Evolutionary conservation across 2,329 filamentous ascomycete species (phyloP).

Genomic region (Graphilbum sp.): DNA sequence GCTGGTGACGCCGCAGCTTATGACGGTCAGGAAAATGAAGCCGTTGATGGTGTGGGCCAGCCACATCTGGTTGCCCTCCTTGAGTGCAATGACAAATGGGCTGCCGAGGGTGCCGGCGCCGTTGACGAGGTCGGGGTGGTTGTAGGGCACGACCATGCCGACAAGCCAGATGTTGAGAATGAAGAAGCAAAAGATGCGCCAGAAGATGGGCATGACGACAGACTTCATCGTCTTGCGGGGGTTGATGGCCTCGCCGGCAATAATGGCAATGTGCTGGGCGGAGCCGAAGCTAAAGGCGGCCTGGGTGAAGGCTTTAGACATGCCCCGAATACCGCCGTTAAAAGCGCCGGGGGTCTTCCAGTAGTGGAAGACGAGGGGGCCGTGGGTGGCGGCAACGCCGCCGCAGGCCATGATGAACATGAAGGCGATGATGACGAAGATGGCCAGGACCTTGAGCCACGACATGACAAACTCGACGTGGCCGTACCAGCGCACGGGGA

Average conservation of each 20-base stretch:
- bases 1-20: slow-evolving; percentile 32
- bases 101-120: slow-evolving; percentile 41
- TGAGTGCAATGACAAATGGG: slow-evolving; percentile 44
- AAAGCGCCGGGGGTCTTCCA: slow-evolving; percentile 21
- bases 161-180: slow-evolving; percentile 51
- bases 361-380: slow-evolving; percentile 5
- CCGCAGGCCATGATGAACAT: slow-evolving; percentile 32
- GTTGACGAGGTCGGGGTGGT: slow-evolving; percentile 33
- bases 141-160: slow-evolving; percentile 50
- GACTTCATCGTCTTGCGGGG: slow-evolving; percentile 54
- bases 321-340: slow-evolving; percentile 22
- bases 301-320: slow-evolving; percentile 22
- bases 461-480: slow-evolving; percentile 7
- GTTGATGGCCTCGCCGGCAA: slow-evolving; percentile 60
- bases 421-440: slow-evolving; percentile 31
- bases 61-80: slow-evolving; percentile 20
- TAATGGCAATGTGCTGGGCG: slow-evolving; percentile 51
- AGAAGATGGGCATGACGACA: slow-evolving; percentile 61
- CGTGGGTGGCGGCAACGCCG: slow-evolving; percentile 9
- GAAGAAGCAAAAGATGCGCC: slow-evolving; percentile 55
- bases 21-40: slow-evolving; percentile 4
- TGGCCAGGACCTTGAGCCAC: slow-evolving; percentile 27
- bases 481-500: slow-evolving; percentile 6
- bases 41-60: slow-evolving; percentile 4
- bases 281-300: slow-evolving; percentile 6